These are phyloP conservation scores for Phalaenopsis aphrodite DNA, from an alignment of 106 monocot genomes.

Conservation along the genomic window DNA sequence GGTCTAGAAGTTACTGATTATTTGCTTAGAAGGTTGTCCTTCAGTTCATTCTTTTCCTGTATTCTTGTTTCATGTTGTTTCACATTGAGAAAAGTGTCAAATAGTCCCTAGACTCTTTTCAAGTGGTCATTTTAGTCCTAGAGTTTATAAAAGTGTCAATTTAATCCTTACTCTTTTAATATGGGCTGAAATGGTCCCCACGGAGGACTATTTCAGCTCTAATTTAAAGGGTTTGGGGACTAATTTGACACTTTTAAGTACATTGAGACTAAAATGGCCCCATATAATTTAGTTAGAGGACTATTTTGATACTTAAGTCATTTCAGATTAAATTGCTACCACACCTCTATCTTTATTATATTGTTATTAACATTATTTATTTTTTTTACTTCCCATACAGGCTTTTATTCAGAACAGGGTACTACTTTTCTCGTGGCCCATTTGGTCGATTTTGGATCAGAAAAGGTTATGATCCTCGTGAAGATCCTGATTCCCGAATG, in stretches of 20 bases:
- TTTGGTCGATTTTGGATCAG: slow-evolving; percentile 88
- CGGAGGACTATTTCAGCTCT: no score
- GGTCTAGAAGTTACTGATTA: slow-evolving; percentile 46
- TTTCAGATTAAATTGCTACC: neutral
- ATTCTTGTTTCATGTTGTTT: neutral
- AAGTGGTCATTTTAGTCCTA: no score
- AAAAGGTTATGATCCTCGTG: slow-evolving; percentile 96
- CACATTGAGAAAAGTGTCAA: no score
- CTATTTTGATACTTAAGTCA: no score
- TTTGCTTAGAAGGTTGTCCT: slow-evolving; percentile 53
- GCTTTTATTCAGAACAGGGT: slow-evolving; percentile 75
- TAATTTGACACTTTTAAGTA: no score
- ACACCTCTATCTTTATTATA: neutral
- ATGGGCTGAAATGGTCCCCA: no score
- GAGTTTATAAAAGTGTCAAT: no score
- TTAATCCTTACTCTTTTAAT: no score
- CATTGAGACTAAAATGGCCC: no score
- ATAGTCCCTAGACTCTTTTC: no score
- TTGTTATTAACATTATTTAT: neutral
- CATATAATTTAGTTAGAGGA: no score
- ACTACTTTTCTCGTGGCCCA: slow-evolving; percentile 90
- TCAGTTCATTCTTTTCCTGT: neutral
- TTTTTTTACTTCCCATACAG: slow-evolving; percentile 18
- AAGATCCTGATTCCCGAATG: slow-evolving; percentile 76
- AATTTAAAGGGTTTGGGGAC: no score